phyloP scores from a whole-genome alignment of 2,329 filamentous ascomycete genomes.

The Apiospora saccharicola region DNA sequence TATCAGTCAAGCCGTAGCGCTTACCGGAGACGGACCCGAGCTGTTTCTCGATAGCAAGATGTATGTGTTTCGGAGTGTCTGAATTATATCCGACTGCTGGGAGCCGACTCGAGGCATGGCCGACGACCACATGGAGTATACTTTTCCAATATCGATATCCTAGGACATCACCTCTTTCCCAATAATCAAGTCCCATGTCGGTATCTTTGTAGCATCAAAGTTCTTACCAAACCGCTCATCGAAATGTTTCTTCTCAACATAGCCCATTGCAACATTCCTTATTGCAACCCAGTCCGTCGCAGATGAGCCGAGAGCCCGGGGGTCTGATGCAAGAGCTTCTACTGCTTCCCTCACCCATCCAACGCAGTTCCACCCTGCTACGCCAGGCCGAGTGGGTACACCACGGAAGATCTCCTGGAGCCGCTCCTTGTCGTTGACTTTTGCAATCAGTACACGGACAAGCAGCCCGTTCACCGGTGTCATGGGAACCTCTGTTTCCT shows the following conservation, averaged over 20 bases:
- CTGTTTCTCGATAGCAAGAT: not conserved
- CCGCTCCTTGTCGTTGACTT: not conserved
- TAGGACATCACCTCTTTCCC: not conserved
- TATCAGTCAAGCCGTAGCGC: not conserved
- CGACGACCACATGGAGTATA: not conserved
- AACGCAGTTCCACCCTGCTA: not conserved
- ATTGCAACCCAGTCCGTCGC: not conserved
- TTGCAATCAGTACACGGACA: not conserved
- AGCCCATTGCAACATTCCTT: not conserved
- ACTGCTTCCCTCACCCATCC: conserved; percentile 3
- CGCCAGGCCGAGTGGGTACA: not conserved
- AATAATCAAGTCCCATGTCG: not conserved
- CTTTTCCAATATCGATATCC: not conserved
- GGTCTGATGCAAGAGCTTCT: not conserved
- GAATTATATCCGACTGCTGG: not conserved
- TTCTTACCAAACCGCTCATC: not conserved
- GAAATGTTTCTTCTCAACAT: not conserved
- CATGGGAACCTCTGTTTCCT: not conserved
- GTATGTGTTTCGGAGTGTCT: not conserved
- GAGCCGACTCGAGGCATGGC: not conserved
- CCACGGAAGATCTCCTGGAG: not conserved
- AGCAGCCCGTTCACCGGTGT: conserved; percentile 4
- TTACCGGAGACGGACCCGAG: conserved; percentile 6
- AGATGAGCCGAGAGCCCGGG: not conserved
- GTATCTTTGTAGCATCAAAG: not conserved